phyloP scores from a whole-genome alignment of 768 basidiomycete genomes.

The Plicaturopsis crispa region DNA sequence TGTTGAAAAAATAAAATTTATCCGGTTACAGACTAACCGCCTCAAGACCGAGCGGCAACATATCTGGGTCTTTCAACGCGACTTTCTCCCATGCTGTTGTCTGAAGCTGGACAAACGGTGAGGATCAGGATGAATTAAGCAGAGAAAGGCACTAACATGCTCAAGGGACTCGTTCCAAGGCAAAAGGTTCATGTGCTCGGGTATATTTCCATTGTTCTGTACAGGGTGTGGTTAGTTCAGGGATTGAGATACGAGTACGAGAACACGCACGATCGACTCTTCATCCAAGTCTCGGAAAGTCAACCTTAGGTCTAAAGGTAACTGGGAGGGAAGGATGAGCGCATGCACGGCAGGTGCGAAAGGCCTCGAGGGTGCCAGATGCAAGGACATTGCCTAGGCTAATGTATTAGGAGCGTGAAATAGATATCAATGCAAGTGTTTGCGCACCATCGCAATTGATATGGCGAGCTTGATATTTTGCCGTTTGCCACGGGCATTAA shows the following conservation, averaged over 20 bases:
- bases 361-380: constrained; percentile 47
- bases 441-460: constrained; percentile 48
- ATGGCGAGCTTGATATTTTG: constrained; percentile 58
- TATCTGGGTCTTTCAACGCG: constrained; percentile 37
- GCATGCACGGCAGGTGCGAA: constrained; percentile 71
- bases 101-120: constrained; percentile 33
- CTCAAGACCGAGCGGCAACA: constrained; percentile 53
- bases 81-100: constrained; percentile 43
- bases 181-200: constrained; percentile 76
- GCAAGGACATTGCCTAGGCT: constrained; percentile 51
- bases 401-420: too few species aligned
- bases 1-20: background rate
- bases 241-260: too few species aligned
- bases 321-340: constrained; percentile 62
- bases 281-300: constrained; percentile 69
- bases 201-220: constrained; percentile 44
- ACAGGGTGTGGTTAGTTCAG: too few species aligned
- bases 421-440: too few species aligned
- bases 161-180: constrained; percentile 44
- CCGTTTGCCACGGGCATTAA: constrained; percentile 52
- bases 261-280: too few species aligned
- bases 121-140: constrained; percentile 6
- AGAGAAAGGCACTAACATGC: constrained; percentile 40
- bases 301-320: constrained; percentile 64
- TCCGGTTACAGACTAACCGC: too few species aligned